Conservation (phyloP, 768 basidiomycete genomes). For the Suillus brevipes region DNA sequence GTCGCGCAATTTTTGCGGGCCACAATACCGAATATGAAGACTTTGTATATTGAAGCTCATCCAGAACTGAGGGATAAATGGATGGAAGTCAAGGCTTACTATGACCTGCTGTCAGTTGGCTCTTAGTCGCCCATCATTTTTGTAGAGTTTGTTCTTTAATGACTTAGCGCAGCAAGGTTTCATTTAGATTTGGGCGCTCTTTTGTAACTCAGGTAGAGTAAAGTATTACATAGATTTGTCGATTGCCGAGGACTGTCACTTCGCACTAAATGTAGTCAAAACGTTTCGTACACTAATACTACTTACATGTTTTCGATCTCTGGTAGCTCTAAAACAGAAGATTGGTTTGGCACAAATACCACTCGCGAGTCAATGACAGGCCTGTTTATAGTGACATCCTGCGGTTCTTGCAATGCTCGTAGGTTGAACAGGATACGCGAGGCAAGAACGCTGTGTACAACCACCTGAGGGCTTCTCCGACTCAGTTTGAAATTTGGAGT, state of each 20-base stretch:
- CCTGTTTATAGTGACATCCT: neutral
- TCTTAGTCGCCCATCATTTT: neutral
- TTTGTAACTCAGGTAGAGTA: neutral
- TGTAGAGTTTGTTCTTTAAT: neutral
- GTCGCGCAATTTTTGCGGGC: slow-evolving; percentile 28
- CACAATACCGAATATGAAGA: slow-evolving; percentile 25
- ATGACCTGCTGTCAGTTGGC: neutral
- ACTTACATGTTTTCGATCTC: neutral
- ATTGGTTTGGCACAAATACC: neutral
- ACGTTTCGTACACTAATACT: neutral
- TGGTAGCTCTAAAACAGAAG: neutral
- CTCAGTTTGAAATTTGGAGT: neutral
- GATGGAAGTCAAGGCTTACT: slow-evolving; percentile 15
- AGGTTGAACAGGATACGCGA: neutral
- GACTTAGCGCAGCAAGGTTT: neutral
- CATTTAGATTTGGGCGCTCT: neutral
- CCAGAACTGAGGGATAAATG: slow-evolving; percentile 31
- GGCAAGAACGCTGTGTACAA: neutral
- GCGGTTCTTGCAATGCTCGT: neutral
- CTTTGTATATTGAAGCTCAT: slow-evolving; percentile 26
- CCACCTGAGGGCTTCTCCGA: neutral
- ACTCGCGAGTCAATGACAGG: neutral
- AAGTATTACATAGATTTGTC: neutral
- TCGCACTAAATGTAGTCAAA: neutral
- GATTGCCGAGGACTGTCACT: neutral